phyloP scores from a whole-genome alignment of 805 yeast species.

The Schwanniomyces yamadae region DNA sequence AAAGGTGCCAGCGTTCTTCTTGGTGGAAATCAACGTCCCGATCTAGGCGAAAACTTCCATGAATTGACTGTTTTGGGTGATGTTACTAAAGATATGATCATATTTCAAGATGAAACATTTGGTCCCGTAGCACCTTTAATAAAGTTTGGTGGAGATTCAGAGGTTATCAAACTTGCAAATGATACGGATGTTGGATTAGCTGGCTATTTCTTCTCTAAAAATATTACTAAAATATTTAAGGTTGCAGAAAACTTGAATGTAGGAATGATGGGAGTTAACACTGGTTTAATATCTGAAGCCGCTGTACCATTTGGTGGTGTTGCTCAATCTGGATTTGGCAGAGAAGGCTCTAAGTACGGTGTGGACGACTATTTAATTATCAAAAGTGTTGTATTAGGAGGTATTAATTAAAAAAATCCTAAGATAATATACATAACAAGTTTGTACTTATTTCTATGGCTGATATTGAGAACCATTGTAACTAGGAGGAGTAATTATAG shows the following conservation, averaged over 20 bases:
- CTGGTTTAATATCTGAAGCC: constrained; percentile 68
- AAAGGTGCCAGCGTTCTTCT: constrained; percentile 62
- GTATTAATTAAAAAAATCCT: constrained; percentile 11
- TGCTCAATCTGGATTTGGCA: constrained; percentile 66
- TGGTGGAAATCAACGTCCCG: constrained; percentile 58
- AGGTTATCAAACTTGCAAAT: constrained; percentile 63
- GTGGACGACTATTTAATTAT: constrained; percentile 58
- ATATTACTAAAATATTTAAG: constrained; percentile 52
- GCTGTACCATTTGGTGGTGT: constrained; percentile 62
- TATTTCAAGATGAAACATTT: constrained; percentile 72
- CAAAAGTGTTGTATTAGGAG: constrained; percentile 62
- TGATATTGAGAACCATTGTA: no score
- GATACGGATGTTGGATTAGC: constrained; percentile 72
- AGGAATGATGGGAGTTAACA: constrained; percentile 83
- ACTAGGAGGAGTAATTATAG: no score
- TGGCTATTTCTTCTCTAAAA: constrained; percentile 66
- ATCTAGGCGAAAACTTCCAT: constrained; percentile 63
- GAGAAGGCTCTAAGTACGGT: constrained; percentile 66
- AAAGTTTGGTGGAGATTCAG: constrained; percentile 62
- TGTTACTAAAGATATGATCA: constrained; percentile 55
- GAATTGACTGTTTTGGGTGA: constrained; percentile 67
- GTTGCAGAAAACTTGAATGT: constrained; percentile 67
- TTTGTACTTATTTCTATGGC: no score
- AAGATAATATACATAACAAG: no score
- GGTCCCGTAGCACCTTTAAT: constrained; percentile 78